Evolutionary conservation across 257 asterid genomes (phyloP).

Genomic region (Solanum pimpinellifolium): DNA sequence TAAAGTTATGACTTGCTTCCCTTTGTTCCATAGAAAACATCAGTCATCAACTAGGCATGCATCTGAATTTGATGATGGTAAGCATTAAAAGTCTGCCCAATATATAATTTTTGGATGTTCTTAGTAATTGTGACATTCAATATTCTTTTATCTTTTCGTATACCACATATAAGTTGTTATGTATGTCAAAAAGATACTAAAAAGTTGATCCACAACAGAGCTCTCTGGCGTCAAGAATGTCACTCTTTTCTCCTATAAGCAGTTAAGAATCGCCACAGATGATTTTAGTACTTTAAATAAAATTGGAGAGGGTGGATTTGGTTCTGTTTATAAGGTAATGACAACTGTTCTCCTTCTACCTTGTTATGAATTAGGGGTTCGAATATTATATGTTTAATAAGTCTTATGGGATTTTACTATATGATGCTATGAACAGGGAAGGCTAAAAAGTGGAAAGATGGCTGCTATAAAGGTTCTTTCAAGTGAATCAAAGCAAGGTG

Average conservation of each 20-base stretch:
- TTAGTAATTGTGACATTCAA: not conserved
- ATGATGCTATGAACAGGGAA: constrained; percentile 41
- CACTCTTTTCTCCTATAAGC: constrained; percentile 57
- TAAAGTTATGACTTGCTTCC: constrained; percentile 61
- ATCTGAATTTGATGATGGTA: constrained; percentile 44
- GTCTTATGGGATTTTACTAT: not conserved
- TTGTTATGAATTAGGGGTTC: not conserved
- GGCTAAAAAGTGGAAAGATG: constrained; percentile 60
- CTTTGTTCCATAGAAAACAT: constrained; percentile 24
- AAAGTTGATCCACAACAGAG: constrained; percentile 35
- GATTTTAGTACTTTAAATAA: constrained; percentile 60
- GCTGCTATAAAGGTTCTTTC: constrained; percentile 93
- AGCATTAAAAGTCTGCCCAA: not conserved
- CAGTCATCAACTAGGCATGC: constrained; percentile 10
- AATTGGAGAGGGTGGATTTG: constrained; percentile 97
- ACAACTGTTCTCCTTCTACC: not conserved
- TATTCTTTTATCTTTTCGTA: not conserved
- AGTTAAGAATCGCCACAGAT: constrained; percentile 56
- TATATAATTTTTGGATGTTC: not conserved
- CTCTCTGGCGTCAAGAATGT: constrained; percentile 48
- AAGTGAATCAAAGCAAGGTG: constrained; percentile 77
- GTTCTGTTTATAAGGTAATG: constrained; percentile 76
- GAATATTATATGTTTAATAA: not conserved
- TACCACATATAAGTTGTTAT: not conserved
- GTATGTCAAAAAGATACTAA: constrained; percentile 8